A percentile compares a stretch with the other conserved stretches of the same genome.
These are phyloP conservation scores for Hysterangium stoloniferum DNA, from an alignment of 768 basidiomycete species.

Conservation along the genomic window DNA sequence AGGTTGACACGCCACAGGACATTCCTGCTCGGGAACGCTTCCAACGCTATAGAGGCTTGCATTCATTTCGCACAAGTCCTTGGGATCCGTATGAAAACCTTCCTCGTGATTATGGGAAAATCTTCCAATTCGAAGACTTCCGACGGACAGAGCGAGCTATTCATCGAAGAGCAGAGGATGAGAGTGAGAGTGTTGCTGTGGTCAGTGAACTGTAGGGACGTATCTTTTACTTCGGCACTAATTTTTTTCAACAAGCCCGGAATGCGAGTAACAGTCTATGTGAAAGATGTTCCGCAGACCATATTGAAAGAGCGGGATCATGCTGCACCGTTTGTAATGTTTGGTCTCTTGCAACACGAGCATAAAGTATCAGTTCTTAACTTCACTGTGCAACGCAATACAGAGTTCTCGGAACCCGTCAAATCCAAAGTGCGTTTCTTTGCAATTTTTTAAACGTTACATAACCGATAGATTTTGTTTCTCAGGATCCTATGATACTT, in stretches of 20 bases:
- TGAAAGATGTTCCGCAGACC: slow-evolving; percentile 68
- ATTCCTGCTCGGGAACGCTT: slow-evolving; percentile 74
- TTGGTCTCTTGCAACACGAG: slow-evolving; percentile 87
- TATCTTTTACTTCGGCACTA: background rate
- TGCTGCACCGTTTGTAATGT: slow-evolving; percentile 51
- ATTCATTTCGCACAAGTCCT: slow-evolving; percentile 88
- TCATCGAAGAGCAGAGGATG: slow-evolving; percentile 56
- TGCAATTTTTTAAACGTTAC: background rate
- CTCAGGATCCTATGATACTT: slow-evolving; percentile 77
- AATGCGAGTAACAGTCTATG: slow-evolving; percentile 64
- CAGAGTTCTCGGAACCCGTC: slow-evolving; percentile 84
- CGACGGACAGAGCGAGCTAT: slow-evolving; percentile 74
- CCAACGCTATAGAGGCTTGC: slow-evolving; percentile 85
- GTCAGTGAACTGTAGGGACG: slow-evolving; percentile 34
- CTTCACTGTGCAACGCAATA: slow-evolving; percentile 90
- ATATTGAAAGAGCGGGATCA: slow-evolving; percentile 31
- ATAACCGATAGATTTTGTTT: slow-evolving; percentile 6
- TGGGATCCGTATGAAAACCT: slow-evolving; percentile 98
- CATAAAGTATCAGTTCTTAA: slow-evolving; percentile 92
- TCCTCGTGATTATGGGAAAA: slow-evolving; percentile 86
- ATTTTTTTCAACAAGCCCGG: slow-evolving; percentile 58
- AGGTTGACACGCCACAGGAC: slow-evolving; percentile 90
- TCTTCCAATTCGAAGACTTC: slow-evolving; percentile 96
- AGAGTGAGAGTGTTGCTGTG: slow-evolving; percentile 46
- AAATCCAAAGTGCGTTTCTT: slow-evolving; percentile 68